Evolutionary conservation across 371 early-diverging fungal species (phyloP).

Genomic region (Syncephalastrum contaminatum): DNA sequence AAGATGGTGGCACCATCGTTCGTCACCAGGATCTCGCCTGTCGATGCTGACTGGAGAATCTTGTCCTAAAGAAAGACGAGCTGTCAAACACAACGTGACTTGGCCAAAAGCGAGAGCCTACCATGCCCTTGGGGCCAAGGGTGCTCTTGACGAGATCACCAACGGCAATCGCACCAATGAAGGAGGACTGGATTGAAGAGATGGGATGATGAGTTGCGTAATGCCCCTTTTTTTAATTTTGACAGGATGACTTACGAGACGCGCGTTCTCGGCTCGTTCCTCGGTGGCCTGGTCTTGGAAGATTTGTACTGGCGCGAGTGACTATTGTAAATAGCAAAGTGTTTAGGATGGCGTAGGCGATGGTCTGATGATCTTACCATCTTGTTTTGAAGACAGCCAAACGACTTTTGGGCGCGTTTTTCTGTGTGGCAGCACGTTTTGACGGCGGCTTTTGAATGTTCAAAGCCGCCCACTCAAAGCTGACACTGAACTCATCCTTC

Average conservation of each 20-base stretch:
- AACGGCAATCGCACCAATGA: constrained; percentile 94
- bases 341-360: too few relatives aligned
- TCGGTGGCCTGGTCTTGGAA: constrained; percentile 93
- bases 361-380: too few relatives aligned
- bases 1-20: constrained; percentile 99
- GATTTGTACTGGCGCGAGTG: constrained; percentile 78
- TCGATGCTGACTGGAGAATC: constrained; percentile 91
- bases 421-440: too few relatives aligned
- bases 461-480: too few relatives aligned
- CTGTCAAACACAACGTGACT: not conserved
- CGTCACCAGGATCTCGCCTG: constrained; percentile 92
- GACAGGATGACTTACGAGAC: constrained; percentile 68
- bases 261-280: constrained; percentile 97
- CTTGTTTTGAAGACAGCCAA: too few relatives aligned
- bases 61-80: constrained; percentile 72
- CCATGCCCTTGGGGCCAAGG: constrained; percentile 87
- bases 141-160: constrained; percentile 97
- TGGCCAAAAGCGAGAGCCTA: constrained; percentile 73
- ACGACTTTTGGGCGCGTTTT: too few relatives aligned
- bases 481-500: too few relatives aligned
- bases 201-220: constrained; percentile 3
- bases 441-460: too few relatives aligned
- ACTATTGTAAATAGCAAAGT: constrained; percentile 27
- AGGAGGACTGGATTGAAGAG: constrained; percentile 63
- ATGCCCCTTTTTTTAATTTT: not conserved